Base-by-base conservation (phyloP, 148 eudicot genomes). In the Camellia lanceoleosa region DNA sequence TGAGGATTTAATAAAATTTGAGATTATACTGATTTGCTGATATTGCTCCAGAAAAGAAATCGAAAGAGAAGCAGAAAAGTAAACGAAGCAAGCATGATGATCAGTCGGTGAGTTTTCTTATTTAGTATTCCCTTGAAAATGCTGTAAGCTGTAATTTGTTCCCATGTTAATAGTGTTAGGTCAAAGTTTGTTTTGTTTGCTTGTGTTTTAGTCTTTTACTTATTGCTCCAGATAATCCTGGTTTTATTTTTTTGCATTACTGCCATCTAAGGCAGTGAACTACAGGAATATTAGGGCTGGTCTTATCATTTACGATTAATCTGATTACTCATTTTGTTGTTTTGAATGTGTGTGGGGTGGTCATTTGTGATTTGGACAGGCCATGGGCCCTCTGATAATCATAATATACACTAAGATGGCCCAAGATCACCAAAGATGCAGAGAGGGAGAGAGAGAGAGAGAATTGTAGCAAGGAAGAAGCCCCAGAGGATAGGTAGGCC, bases 11-110 rank as follows among this genome's bases (percentile, higher is more conserved):
- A 78, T 42, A 64, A 18, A 54, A 15, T 38, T 55, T 54, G 55
- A 54, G 9, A 68, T 68, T 59, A 62, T 51, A 72, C 74, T 85
- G 80, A 81, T 77, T 19, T 58, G 73, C 78, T 76, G 81, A 38
- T 78, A 42, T 84, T 81, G 70, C 59, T 79, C 54, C 92, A 95
- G 96, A 92, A 54, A 88, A 90, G 91, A 90, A 87, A 87, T 86
- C 91, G 16, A 85, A 87, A 74, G 88, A 84, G 80, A 92, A 92
- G 90, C 94, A 79, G 82, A 87, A 87, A 82, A 82, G 81, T 80
- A 89, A 90, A 84, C 85, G 71, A 49, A 85, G 86, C 56, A 93
- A 91, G 87, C 90, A 74, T 80, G 87, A 83, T 49, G 74, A 60
- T 51, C 83, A 66, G 55, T 78, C 76, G 13, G 98, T 95, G 80